Percentiles rank a stretch among this genome's conserved stretches.
Evolutionary conservation across 768 basidiomycete species (phyloP).

Genomic region (Antrodiella citrinella): DNA sequence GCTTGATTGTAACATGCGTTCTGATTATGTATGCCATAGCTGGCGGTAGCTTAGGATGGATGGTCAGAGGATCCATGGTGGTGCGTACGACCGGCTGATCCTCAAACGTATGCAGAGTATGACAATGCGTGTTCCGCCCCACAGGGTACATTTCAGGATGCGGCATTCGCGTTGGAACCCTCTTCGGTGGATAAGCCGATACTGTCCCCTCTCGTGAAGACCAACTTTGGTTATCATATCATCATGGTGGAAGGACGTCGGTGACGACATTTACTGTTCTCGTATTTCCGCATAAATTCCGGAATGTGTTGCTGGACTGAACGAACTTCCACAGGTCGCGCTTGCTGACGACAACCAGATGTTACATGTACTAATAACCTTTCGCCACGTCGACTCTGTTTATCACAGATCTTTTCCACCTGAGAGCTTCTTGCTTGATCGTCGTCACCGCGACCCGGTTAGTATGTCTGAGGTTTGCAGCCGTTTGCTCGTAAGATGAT

Average conservation of each 20-base stretch:
- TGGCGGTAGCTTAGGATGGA: constrained; percentile 84
- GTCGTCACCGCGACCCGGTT: too few species aligned
- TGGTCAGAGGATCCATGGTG: constrained; percentile 80
- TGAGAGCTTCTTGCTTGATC: too few species aligned
- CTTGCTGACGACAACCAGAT: too few species aligned
- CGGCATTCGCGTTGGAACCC: constrained; percentile 73
- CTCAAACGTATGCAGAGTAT: not conserved
- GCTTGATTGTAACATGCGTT: not conserved
- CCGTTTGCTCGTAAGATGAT: too few species aligned
- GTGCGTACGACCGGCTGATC: constrained; percentile 23
- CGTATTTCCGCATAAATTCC: too few species aligned
- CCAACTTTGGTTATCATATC: constrained; percentile 79
- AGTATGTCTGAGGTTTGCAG: too few species aligned
- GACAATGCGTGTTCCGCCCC: too few species aligned
- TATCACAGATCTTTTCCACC: too few species aligned
- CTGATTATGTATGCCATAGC: constrained; percentile 31
- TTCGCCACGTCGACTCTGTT: too few species aligned
- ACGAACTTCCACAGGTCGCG: too few species aligned
- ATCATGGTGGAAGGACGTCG: constrained; percentile 88
- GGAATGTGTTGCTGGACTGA: too few species aligned
- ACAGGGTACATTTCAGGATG: constrained; percentile 74
- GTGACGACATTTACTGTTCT: constrained; percentile 23
- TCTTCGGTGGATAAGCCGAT: constrained; percentile 77
- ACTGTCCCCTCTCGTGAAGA: constrained; percentile 69
- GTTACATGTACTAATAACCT: too few species aligned